These are phyloP conservation scores for Leishmania mexicana DNA, from an alignment of 208 protist species.

Conservation along the genomic window DNA sequence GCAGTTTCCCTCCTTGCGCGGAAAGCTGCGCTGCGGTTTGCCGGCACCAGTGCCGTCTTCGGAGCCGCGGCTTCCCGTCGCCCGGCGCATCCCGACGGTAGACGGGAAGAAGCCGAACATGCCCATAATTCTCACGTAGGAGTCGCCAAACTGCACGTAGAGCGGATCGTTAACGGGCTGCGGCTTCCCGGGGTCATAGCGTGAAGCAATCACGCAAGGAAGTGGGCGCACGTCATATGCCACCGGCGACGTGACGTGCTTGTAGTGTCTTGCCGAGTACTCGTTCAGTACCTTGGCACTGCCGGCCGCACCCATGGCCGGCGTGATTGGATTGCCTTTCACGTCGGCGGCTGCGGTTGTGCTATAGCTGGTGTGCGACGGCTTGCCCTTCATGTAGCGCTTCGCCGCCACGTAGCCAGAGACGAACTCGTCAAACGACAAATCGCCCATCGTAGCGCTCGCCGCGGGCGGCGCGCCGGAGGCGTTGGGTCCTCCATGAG, in stretches of 20 bases:
- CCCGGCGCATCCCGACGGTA: slow-evolving; percentile 40
- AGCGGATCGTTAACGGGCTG: slow-evolving; percentile 43
- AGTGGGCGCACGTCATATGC: slow-evolving; percentile 75
- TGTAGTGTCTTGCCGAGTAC: slow-evolving; percentile 20
- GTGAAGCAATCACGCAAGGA: slow-evolving; percentile 73
- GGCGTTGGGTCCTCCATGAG: not conserved
- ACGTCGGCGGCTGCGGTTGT: slow-evolving; percentile 2
- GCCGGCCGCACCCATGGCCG: not conserved
- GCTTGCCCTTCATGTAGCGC: slow-evolving; percentile 55
- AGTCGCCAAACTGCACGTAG: slow-evolving; percentile 61
- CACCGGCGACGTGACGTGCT: slow-evolving; percentile 55
- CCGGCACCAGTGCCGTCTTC: not conserved
- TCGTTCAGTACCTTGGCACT: not conserved
- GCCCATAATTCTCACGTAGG: slow-evolving; percentile 75
- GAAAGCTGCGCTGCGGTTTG: slow-evolving; percentile 18
- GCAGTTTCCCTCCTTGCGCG: slow-evolving; percentile 41
- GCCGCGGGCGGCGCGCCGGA: not conserved
- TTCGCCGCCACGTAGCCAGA: slow-evolving; percentile 58
- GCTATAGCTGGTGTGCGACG: slow-evolving; percentile 40
- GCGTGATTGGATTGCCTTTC: slow-evolving; percentile 1
- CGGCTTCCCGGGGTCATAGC: slow-evolving; percentile 51
- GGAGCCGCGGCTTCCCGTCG: not conserved
- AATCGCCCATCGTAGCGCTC: slow-evolving; percentile 13
- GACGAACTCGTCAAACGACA: slow-evolving; percentile 46
- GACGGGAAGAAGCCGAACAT: slow-evolving; percentile 78